These are phyloP conservation scores for Bruguiera gymnorhiza DNA, from an alignment of 345 rosid genomes.

Conservation along the genomic window DNA sequence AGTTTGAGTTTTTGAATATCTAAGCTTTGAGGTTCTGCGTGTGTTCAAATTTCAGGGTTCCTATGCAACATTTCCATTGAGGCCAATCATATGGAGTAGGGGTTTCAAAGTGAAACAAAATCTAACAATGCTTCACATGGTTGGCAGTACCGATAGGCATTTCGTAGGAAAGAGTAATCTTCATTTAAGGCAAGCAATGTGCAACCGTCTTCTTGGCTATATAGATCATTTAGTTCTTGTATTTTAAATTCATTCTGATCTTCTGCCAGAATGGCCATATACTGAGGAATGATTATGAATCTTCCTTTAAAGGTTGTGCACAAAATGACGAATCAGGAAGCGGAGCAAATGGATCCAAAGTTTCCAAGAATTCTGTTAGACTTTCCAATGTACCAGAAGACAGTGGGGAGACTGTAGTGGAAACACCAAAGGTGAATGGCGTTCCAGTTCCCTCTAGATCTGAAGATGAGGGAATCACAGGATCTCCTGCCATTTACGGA, in stretches of 20 bases:
- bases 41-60: slow-evolving; percentile 53
- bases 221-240: background rate
- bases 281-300: background rate
- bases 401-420: slow-evolving; percentile 47
- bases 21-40: background rate
- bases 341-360: slow-evolving; percentile 48
- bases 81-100: slow-evolving; percentile 52
- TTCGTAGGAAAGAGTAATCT: slow-evolving; percentile 38
- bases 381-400: slow-evolving; percentile 67
- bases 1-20: slow-evolving; percentile 10
- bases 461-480: slow-evolving; percentile 47
- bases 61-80: slow-evolving; percentile 46
- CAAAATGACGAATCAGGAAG: slow-evolving; percentile 56
- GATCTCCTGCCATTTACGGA: slow-evolving; percentile 67
- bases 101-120: slow-evolving; percentile 45
- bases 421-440: slow-evolving; percentile 54
- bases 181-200: slow-evolving; percentile 45
- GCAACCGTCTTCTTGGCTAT: background rate
- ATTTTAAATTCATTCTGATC: slow-evolving; percentile 6
- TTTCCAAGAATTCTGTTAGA: slow-evolving; percentile 52
- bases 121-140: slow-evolving; percentile 38
- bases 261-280: background rate
- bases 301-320: slow-evolving; percentile 69
- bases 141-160: slow-evolving; percentile 46
- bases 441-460: slow-evolving; percentile 59